A percentile compares a stretch with the other conserved stretches of the same genome.
Evolutionary conservation across 441 rosid genomes (phyloP).

Genomic region (Adansonia madagascariensis): DNA sequence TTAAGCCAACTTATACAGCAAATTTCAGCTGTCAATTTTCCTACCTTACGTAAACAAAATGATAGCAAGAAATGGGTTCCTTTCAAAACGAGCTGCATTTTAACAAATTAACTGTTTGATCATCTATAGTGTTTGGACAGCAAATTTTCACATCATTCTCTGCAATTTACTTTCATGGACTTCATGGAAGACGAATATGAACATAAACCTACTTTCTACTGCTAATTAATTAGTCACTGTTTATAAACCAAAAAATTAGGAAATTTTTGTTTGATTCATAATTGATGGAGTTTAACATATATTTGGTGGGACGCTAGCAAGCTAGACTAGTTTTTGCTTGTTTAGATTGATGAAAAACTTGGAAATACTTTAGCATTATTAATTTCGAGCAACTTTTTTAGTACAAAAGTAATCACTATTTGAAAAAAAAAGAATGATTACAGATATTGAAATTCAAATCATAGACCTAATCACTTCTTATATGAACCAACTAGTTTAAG

Average conservation of each 20-base stretch:
- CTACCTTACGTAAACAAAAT: not conserved
- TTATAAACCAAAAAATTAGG: not conserved
- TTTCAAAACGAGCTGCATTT: not conserved
- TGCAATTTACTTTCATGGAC: not conserved
- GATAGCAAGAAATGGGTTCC: not conserved
- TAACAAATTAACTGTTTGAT: not conserved
- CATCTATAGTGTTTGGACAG: not conserved
- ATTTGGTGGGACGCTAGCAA: not conserved
- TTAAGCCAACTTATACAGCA: not conserved
- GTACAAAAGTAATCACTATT: too few relatives aligned
- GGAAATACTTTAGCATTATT: not conserved
- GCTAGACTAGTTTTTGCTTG: not conserved
- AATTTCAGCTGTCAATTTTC: not conserved
- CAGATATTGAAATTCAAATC: too few relatives aligned
- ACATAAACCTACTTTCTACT: not conserved
- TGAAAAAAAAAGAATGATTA: too few relatives aligned
- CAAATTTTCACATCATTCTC: not conserved
- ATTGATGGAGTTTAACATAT: not conserved
- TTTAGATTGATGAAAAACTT: not conserved
- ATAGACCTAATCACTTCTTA: too few relatives aligned
- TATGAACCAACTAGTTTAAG: too few relatives aligned
- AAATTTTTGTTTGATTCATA: not conserved
- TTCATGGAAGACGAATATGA: not conserved
- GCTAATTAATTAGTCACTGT: not conserved
- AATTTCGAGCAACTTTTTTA: not conserved